These are phyloP conservation scores for Miscanthus lutarioriparius DNA, from an alignment of 176 grass and related monocot genomes.

Conservation along the genomic window DNA sequence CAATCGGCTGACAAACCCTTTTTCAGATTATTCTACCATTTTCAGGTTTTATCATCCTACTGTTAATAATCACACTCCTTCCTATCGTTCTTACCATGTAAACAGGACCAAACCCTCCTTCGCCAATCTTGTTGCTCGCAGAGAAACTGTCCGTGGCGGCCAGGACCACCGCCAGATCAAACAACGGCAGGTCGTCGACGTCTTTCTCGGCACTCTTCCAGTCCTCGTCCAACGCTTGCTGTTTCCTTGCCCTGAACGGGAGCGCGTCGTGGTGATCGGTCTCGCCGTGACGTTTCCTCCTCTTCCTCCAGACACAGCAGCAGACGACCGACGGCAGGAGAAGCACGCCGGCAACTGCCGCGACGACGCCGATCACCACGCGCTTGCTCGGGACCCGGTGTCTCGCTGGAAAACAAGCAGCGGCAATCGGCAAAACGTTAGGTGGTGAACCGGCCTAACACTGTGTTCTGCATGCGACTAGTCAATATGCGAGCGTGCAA, in stretches of 20 bases:
- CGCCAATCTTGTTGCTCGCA: conserved; percentile 30
- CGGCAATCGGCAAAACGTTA: neutral
- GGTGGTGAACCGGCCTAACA: neutral
- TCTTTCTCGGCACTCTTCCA: conserved; percentile 11
- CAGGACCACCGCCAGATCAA: conserved; percentile 25
- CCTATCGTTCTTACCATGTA: conserved; percentile 36
- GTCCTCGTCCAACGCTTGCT: neutral
- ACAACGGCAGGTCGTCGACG: conserved; percentile 46
- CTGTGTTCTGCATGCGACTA: neutral
- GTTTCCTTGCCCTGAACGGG: conserved; percentile 20
- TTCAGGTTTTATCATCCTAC: neutral
- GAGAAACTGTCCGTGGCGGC: conserved; percentile 39
- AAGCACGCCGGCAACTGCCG: neutral
- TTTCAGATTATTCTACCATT: neutral
- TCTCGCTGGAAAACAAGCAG: conserved; percentile 19
- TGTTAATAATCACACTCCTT: neutral
- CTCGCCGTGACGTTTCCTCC: neutral
- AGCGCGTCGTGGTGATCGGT: neutral
- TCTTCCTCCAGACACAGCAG: conserved; percentile 23
- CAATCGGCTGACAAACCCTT: neutral
- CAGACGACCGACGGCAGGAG: neutral
- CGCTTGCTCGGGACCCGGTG: neutral
- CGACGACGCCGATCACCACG: neutral
- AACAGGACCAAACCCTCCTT: conserved; percentile 63
- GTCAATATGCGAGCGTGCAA: neutral